Percentiles rank a stretch among this genome's conserved stretches.
These are phyloP conservation scores for Rhodotorula toruloides DNA, from an alignment of 768 basidiomycete species.

Conservation along the genomic window DNA sequence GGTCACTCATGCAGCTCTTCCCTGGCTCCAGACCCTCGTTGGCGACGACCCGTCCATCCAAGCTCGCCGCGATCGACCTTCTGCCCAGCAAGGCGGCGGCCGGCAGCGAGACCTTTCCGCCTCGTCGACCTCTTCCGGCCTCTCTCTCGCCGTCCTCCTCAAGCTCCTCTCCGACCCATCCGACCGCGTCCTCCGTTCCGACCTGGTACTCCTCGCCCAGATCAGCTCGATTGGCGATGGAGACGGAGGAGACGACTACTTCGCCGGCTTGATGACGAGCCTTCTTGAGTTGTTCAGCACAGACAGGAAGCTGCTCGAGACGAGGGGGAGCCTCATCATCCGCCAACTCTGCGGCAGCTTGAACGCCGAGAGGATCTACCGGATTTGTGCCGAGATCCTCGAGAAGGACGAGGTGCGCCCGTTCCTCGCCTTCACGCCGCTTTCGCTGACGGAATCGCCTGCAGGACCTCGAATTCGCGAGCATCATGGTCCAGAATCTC, in stretches of 20 bases:
- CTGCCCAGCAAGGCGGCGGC: not conserved
- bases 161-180: conserved; percentile 95
- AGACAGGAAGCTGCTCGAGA: conserved; percentile 80
- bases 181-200: conserved; percentile 96
- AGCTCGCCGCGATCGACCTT: not conserved
- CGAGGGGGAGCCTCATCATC: conserved; percentile 89
- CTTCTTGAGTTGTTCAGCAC: conserved; percentile 92
- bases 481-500: conserved; percentile 93
- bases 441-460: too few relatives aligned
- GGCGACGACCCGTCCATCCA: conserved; percentile 63
- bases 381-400: conserved; percentile 91
- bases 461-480: conserved; percentile 86
- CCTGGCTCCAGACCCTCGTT: conserved; percentile 65
- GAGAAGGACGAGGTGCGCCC: conserved; percentile 90
- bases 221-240: conserved; percentile 65
- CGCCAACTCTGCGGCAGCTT: conserved; percentile 88
- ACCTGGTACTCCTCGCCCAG: conserved; percentile 89
- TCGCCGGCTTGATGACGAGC: conserved; percentile 91
- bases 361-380: conserved; percentile 90
- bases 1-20: not conserved
- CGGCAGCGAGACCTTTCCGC: conserved; percentile 14
- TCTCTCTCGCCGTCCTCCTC: conserved; percentile 78
- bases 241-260: conserved; percentile 86
- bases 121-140: conserved; percentile 22
- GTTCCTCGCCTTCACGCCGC: not conserved